A percentile compares a stretch with the other conserved stretches of the same genome.
Conservation (phyloP, 306 rosid species). For the Clitoria ternatea region DNA sequence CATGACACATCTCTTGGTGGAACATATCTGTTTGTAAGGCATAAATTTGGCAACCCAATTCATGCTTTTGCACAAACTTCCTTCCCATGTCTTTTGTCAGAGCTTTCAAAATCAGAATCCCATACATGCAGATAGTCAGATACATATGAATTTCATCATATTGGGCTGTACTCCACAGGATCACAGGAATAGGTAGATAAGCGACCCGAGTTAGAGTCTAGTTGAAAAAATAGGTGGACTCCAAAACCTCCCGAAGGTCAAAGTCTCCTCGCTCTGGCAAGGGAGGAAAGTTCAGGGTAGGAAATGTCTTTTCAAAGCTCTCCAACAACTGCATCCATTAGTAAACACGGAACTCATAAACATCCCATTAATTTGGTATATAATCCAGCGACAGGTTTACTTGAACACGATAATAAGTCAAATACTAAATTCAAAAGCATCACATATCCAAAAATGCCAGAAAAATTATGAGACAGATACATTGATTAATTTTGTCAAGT, state of each 20-base stretch:
- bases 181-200: constrained; percentile 16
- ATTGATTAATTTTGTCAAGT: not conserved
- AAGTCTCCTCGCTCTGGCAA: constrained; percentile 87
- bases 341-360: constrained; percentile 9
- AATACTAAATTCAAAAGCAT: not conserved
- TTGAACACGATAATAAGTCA: not conserved
- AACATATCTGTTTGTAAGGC: constrained; percentile 9
- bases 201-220: constrained; percentile 33
- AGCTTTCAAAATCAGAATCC: constrained; percentile 17
- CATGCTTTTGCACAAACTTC: constrained; percentile 16
- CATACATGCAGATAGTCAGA: constrained; percentile 26
- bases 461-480: not conserved
- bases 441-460: not conserved
- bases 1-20: constrained; percentile 7
- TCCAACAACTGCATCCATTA: constrained; percentile 60
- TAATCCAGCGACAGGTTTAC: not conserved
- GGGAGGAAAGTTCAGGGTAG: constrained; percentile 58
- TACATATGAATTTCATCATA: constrained; percentile 16
- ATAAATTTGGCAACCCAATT: constrained; percentile 16
- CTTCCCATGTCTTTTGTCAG: constrained; percentile 4
- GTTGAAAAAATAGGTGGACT: constrained; percentile 79
- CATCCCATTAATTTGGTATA: not conserved
- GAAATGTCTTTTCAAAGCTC: constrained; percentile 65
- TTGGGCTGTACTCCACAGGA: constrained; percentile 24
- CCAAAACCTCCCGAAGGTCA: constrained; percentile 67